Evolutionary conservation across 2,329 filamentous ascomycete genomes (phyloP).

Genomic region (Fusarium sp.): DNA sequence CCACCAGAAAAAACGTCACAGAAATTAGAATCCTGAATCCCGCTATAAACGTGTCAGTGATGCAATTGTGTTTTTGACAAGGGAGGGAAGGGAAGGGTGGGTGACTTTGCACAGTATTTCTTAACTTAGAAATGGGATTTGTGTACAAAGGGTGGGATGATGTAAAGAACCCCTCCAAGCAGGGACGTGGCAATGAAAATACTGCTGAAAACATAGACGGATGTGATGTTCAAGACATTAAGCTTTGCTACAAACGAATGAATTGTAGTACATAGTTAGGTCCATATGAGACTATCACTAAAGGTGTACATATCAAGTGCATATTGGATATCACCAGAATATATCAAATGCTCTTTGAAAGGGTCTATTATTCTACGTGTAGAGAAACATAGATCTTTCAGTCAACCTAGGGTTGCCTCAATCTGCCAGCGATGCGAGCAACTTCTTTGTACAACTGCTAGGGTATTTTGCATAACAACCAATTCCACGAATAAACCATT

Average conservation of each 20-base stretch:
- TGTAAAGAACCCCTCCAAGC: constrained; percentile 3
- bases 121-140: background rate
- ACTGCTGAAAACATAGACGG: background rate
- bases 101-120: constrained; percentile 41
- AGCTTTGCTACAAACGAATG: constrained; percentile 4
- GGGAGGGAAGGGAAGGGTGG: background rate
- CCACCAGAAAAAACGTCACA: constrained; percentile 9
- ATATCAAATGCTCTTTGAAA: background rate
- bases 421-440: constrained; percentile 33
- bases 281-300: background rate
- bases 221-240: background rate
- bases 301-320: background rate
- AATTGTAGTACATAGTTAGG: background rate
- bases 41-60: constrained; percentile 19
- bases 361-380: constrained; percentile 19
- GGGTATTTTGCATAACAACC: constrained; percentile 42
- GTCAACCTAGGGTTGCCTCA: constrained; percentile 33
- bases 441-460: constrained; percentile 36
- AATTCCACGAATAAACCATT: constrained; percentile 30
- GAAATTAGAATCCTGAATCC: constrained; percentile 1
- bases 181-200: constrained; percentile 6
- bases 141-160: constrained; percentile 25
- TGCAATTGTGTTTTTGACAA: constrained; percentile 21
- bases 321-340: constrained; percentile 2
- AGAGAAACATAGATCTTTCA: constrained; percentile 26